These are phyloP conservation scores for Starmera dryadoides DNA, from an alignment of 805 yeast genomes.

Conservation along the genomic window DNA sequence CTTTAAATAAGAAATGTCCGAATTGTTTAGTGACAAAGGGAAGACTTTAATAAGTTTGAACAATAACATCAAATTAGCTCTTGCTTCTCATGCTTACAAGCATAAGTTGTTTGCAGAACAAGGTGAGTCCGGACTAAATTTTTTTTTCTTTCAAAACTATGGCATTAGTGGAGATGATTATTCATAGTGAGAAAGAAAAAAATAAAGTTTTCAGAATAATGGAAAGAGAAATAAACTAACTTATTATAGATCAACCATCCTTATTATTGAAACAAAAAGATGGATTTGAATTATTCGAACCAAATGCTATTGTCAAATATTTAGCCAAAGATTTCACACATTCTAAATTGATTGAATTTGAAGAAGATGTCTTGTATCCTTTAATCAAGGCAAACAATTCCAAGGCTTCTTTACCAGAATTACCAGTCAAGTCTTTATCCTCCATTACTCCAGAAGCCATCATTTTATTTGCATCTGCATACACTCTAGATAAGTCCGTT, in stretches of 20 bases:
- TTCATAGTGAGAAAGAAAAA: no score
- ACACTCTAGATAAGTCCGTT: conserved; percentile 28
- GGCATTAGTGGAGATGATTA: no score
- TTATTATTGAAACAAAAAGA: conserved; percentile 13
- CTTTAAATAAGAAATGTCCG: no score
- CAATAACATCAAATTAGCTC: conserved; percentile 20
- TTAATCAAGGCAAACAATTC: conserved; percentile 29
- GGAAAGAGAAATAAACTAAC: no score
- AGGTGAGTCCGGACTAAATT: conserved; percentile 8
- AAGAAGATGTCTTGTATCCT: conserved; percentile 37
- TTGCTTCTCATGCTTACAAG: conserved; percentile 16
- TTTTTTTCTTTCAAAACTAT: neutral
- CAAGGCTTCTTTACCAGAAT: conserved; percentile 14
- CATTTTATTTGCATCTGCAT: conserved; percentile 52
- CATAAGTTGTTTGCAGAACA: conserved; percentile 17
- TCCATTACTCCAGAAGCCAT: conserved; percentile 43
- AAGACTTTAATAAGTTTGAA: conserved; percentile 15
- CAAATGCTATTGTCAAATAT: conserved; percentile 66
- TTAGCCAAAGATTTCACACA: conserved; percentile 40
- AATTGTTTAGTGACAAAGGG: conserved; percentile 15
- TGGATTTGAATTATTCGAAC: conserved; percentile 43
- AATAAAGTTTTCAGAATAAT: no score
- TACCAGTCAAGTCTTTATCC: conserved; percentile 19
- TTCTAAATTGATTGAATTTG: conserved; percentile 28
- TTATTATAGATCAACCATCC: conserved; percentile 14